phyloP scores from a whole-genome alignment of 2,329 filamentous ascomycete species.

The Tolypocladium tundrense region DNA sequence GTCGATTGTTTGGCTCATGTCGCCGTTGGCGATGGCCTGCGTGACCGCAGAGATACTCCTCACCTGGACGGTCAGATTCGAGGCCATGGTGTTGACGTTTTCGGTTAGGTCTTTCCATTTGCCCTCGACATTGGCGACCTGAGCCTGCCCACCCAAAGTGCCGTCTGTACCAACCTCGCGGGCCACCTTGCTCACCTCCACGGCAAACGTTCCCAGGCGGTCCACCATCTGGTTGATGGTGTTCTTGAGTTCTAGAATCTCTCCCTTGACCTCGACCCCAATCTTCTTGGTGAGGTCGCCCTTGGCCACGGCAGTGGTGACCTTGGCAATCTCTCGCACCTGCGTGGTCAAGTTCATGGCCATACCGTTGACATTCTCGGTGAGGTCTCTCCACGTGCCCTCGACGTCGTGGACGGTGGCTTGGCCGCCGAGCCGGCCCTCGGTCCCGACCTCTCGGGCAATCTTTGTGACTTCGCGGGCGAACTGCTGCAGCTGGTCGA shows the following conservation, averaged over 20 bases:
- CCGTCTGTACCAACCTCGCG: constrained; percentile 95
- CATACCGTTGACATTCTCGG: constrained; percentile 95
- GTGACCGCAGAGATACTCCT: constrained; percentile 89
- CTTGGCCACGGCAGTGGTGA: constrained; percentile 89
- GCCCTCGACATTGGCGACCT: constrained; percentile 89
- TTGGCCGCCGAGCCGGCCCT: constrained; percentile 87
- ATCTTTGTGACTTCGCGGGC: constrained; percentile 95
- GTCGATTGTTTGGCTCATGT: constrained; percentile 92
- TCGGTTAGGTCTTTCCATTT: constrained; percentile 97
- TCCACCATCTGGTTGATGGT: constrained; percentile 99
- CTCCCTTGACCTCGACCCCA: constrained; percentile 82
- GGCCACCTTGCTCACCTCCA: constrained; percentile 91
- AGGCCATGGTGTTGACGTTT: constrained; percentile 71
- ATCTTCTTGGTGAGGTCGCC: constrained; percentile 96
- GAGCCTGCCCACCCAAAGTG: constrained; percentile 83
- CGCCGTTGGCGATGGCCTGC: constrained; percentile 87
- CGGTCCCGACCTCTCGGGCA: constrained; percentile 90
- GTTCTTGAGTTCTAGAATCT: constrained; percentile 90
- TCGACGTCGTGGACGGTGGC: constrained; percentile 93
- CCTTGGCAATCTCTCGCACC: constrained; percentile 93
- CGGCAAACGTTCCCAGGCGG: constrained; percentile 88
- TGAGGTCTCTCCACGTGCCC: constrained; percentile 94
- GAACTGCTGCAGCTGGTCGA: constrained; percentile 93
- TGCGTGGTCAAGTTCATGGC: constrained; percentile 96
- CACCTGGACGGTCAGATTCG: constrained; percentile 63